phyloP scores from a whole-genome alignment of 2,329 filamentous ascomycete species.

The Monosporascus sp. region DNA sequence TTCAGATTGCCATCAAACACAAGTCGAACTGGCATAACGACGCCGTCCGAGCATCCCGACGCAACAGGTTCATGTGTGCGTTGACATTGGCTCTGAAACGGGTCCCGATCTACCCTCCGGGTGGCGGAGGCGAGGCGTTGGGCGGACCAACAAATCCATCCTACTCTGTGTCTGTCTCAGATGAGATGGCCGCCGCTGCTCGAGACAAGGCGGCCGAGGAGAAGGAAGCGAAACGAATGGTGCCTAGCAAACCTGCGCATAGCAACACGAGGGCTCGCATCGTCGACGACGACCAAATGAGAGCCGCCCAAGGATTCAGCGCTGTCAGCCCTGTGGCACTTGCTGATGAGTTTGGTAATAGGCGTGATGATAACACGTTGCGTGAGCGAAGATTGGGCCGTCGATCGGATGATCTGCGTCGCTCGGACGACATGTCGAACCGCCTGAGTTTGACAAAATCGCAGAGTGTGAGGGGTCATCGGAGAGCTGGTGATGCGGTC shows the following conservation, averaged over 20 bases:
- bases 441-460: conserved; percentile 22
- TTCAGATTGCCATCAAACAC: conserved; percentile 81
- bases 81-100: conserved; percentile 79
- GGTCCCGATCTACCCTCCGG: conserved; percentile 79
- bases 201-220: conserved; percentile 54
- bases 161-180: conserved; percentile 73
- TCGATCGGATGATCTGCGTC: conserved; percentile 27
- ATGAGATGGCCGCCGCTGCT: conserved; percentile 59
- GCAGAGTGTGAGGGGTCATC: conserved; percentile 23
- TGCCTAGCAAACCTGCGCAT: conserved; percentile 39
- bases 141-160: conserved; percentile 69
- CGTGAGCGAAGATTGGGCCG: conserved; percentile 10
- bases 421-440: conserved; percentile 3
- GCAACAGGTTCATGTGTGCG: conserved; percentile 96
- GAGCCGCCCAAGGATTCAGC: conserved; percentile 42
- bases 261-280: conserved; percentile 13
- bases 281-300: conserved; percentile 33
- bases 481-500: conserved; percentile 25
- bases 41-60: conserved; percentile 68
- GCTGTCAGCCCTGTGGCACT: conserved; percentile 28
- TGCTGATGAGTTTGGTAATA: conserved; percentile 35
- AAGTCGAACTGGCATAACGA: conserved; percentile 94
- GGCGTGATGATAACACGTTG: conserved; percentile 31
- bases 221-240: conserved; percentile 62
- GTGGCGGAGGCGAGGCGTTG: conserved; percentile 59